These are phyloP conservation scores for Stemphylium vesicarium DNA, from an alignment of 2,329 filamentous ascomycete genomes.

Conservation along the genomic window DNA sequence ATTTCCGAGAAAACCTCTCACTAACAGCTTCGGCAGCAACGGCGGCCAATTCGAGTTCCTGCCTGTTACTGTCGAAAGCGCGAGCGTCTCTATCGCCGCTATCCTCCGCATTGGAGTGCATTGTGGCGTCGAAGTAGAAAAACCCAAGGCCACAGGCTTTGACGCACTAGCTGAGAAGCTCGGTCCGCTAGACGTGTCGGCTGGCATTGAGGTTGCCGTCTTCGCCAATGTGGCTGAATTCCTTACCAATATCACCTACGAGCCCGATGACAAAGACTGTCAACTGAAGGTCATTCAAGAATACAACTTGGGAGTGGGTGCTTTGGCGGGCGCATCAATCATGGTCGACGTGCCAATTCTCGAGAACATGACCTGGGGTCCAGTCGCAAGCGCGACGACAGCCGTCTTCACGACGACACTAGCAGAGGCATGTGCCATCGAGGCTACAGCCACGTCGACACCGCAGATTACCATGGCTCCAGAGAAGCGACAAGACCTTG, in stretches of 20 bases:
- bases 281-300: constrained; percentile 55
- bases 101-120: constrained; percentile 57
- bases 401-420: constrained; percentile 63
- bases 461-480: constrained; percentile 3
- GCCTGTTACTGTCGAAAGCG: constrained; percentile 58
- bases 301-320: constrained; percentile 61
- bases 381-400: constrained; percentile 53
- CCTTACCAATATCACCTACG: constrained; percentile 58
- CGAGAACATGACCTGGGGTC: constrained; percentile 57
- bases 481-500: constrained; percentile 36
- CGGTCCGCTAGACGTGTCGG: constrained; percentile 30
- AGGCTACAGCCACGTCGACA: constrained; percentile 19
- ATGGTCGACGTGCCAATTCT: constrained; percentile 37
- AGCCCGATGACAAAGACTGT: constrained; percentile 51
- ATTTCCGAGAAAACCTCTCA: not conserved
- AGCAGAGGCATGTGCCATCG: constrained; percentile 51
- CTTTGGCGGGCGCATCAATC: constrained; percentile 61
- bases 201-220: constrained; percentile 58
- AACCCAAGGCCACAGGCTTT: not conserved
- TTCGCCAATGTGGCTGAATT: constrained; percentile 63
- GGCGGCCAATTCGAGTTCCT: constrained; percentile 64
- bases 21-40: constrained; percentile 45
- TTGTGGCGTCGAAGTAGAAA: constrained; percentile 45
- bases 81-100: constrained; percentile 55
- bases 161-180: no score